Conservation (phyloP, 495 filamentous ascomycete genomes). For the Chaetomium fimeti region DNA sequence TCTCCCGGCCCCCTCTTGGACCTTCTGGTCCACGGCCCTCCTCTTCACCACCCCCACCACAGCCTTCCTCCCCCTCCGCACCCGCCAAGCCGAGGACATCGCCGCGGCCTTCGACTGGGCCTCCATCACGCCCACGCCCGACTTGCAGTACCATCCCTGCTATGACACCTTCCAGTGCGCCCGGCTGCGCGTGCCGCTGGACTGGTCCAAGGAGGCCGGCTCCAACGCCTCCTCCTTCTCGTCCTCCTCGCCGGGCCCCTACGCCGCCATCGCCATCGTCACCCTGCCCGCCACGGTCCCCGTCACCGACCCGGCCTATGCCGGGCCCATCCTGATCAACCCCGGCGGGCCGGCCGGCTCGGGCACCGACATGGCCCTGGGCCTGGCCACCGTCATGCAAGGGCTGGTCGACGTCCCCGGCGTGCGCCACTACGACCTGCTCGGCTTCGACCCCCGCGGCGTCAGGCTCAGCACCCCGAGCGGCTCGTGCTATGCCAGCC, state of each 20-base stretch:
- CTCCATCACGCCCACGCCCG: slow-evolving; percentile 31
- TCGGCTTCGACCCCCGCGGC: not conserved
- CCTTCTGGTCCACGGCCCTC: no score
- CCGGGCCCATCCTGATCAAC: not conserved
- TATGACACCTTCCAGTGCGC: not conserved
- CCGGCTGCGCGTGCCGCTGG: not conserved
- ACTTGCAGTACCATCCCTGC: slow-evolving; percentile 23
- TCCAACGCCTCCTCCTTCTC: not conserved
- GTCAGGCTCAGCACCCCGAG: not conserved
- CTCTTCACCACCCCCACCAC: no score
- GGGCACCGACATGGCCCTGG: not conserved
- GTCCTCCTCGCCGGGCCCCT: no score
- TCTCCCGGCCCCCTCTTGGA: no score
- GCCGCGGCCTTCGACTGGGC: slow-evolving; percentile 22
- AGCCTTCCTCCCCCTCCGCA: no score
- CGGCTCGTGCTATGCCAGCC: not conserved
- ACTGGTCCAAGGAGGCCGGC: not conserved
- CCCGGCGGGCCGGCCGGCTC: not conserved
- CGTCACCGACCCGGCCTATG: not conserved
- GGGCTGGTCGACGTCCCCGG: not conserved
- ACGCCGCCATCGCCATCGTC: not conserved
- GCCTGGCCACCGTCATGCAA: not conserved
- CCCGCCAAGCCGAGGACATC: no score
- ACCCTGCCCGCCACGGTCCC: not conserved
- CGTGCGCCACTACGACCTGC: not conserved